These are phyloP conservation scores for Globisporangium sylvaticum DNA, from an alignment of 352 stramenopile genomes.

Conservation along the genomic window DNA sequence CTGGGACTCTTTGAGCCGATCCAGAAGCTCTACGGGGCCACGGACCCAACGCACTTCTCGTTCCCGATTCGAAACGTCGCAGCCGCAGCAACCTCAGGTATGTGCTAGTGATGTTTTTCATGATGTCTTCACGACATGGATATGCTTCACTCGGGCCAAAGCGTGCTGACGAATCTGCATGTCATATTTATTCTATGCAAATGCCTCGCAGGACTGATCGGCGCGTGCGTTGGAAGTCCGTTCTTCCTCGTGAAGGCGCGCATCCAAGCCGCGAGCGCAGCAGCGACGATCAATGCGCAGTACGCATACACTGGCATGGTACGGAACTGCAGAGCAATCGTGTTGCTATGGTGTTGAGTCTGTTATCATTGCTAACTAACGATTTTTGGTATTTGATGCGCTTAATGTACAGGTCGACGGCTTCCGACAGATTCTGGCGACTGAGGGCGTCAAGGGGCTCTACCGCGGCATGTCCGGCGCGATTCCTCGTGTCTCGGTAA, in stretches of 20 bases:
- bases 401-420: conserved; percentile 53
- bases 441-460: conserved; percentile 63
- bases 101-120: not conserved
- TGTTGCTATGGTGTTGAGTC: not conserved
- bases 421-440: conserved; percentile 69
- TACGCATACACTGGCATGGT: conserved; percentile 86
- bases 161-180: conserved; percentile 1
- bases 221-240: conserved; percentile 70
- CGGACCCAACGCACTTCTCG: conserved; percentile 66
- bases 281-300: conserved; percentile 72
- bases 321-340: conserved; percentile 1
- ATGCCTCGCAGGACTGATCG: conserved; percentile 48
- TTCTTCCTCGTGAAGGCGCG: conserved; percentile 86
- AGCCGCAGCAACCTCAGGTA: conserved; percentile 64
- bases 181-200: not conserved
- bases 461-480: conserved; percentile 74
- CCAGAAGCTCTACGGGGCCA: conserved; percentile 75
- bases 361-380: not conserved
- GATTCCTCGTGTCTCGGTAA: conserved; percentile 73
- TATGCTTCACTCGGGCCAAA: not conserved
- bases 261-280: conserved; percentile 77
- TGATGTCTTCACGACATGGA: not conserved
- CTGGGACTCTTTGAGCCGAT: conserved; percentile 78
- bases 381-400: not conserved
- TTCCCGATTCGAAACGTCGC: conserved; percentile 76